Conservation (phyloP, 2,329 filamentous ascomycete species). For the Penicillium sp. region DNA sequence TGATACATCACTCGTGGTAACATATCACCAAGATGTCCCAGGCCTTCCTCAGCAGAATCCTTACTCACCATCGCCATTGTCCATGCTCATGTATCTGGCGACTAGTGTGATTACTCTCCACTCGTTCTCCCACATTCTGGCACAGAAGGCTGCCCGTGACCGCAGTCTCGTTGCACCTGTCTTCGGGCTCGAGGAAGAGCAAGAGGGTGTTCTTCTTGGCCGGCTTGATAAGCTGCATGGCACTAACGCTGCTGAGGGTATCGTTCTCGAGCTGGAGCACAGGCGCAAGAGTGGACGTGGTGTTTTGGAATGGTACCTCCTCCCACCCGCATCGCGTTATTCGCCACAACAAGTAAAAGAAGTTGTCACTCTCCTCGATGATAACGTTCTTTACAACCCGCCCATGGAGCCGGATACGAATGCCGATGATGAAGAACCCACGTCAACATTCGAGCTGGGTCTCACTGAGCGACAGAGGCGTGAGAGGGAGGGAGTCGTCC, state of each 20-base stretch:
- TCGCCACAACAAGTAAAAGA: slow-evolving; percentile 47
- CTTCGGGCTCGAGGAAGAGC: slow-evolving; percentile 71
- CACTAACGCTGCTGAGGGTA: slow-evolving; percentile 46
- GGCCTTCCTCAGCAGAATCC: slow-evolving; percentile 37
- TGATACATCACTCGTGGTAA: slow-evolving; percentile 64
- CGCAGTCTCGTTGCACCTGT: slow-evolving; percentile 68
- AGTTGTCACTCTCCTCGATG: slow-evolving; percentile 60
- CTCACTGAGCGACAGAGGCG: slow-evolving; percentile 85
- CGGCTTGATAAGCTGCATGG: slow-evolving; percentile 41
- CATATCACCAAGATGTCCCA: slow-evolving; percentile 79
- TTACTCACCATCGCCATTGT: slow-evolving; percentile 62
- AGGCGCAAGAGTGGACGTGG: slow-evolving; percentile 74
- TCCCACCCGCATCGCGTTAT: slow-evolving; percentile 47
- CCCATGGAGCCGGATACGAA: slow-evolving; percentile 40
- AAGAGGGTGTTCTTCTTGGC: slow-evolving; percentile 73
- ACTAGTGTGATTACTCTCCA: slow-evolving; percentile 74
- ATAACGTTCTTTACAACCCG: slow-evolving; percentile 65
- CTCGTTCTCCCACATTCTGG: slow-evolving; percentile 68
- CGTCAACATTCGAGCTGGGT: slow-evolving; percentile 77
- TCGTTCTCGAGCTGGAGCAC: slow-evolving; percentile 82
- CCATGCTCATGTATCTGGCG: slow-evolving; percentile 74
- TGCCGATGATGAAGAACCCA: slow-evolving; percentile 52
- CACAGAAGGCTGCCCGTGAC: slow-evolving; percentile 68
- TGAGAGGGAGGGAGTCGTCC: slow-evolving; percentile 80
- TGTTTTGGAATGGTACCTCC: slow-evolving; percentile 63